phyloP scores from a whole-genome alignment of 2,329 filamentous ascomycete genomes.

The Dactylellina cionopaga region DNA sequence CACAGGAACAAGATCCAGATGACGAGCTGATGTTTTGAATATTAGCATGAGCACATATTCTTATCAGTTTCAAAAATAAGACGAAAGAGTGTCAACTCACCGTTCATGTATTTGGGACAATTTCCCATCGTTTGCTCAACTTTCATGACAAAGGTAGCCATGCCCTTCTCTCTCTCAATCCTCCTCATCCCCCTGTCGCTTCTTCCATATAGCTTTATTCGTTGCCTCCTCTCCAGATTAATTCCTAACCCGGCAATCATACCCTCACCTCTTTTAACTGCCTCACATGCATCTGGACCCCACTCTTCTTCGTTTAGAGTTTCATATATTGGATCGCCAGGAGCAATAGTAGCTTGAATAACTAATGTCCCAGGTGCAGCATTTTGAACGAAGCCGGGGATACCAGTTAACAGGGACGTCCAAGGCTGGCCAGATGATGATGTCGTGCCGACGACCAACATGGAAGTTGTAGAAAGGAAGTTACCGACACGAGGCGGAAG shows the following conservation, averaged over 20 bases:
- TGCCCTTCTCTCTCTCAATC: slow-evolving; percentile 50
- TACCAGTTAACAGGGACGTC: slow-evolving; percentile 82
- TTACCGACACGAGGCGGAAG: slow-evolving; percentile 71
- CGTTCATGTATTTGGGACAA: slow-evolving; percentile 80
- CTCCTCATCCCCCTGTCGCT: slow-evolving; percentile 70
- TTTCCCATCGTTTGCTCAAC: slow-evolving; percentile 79
- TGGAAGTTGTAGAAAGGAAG: slow-evolving; percentile 71
- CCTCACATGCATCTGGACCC: slow-evolving; percentile 62
- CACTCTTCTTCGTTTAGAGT: slow-evolving; percentile 67
- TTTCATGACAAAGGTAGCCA: slow-evolving; percentile 67
- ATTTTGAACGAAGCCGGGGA: slow-evolving; percentile 72
- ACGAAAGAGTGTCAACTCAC: slow-evolving; percentile 62
- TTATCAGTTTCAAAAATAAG: slow-evolving; percentile 69
- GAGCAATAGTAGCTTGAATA: slow-evolving; percentile 71
- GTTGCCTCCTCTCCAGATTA: slow-evolving; percentile 73
- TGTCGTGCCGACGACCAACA: slow-evolving; percentile 78
- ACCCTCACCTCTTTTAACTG: slow-evolving; percentile 60
- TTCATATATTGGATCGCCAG: slow-evolving; percentile 74
- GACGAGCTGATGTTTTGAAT: slow-evolving; percentile 62
- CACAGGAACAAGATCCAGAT: slow-evolving; percentile 65
- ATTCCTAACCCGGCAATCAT: slow-evolving; percentile 72
- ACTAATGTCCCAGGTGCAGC: slow-evolving; percentile 73
- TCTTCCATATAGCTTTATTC: slow-evolving; percentile 77
- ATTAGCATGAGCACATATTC: slow-evolving; percentile 58
- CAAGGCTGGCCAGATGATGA: slow-evolving; percentile 75